A percentile compares a stretch with the other conserved stretches of the same genome.
These are phyloP conservation scores for Letharia columbiana DNA, from an alignment of 495 filamentous ascomycete species.

Conservation along the genomic window DNA sequence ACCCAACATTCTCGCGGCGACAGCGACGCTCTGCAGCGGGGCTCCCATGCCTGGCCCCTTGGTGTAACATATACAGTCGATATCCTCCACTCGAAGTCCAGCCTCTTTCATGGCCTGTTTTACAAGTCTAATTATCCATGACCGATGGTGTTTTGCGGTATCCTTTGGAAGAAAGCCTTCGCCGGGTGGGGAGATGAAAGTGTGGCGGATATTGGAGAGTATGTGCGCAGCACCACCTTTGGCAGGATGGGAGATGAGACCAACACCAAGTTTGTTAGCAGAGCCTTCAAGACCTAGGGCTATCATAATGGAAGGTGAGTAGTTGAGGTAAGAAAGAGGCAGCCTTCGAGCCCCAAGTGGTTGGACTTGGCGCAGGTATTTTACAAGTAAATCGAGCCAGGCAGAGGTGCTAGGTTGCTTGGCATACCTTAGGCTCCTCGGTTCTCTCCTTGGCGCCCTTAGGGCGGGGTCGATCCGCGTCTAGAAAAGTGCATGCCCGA, in stretches of 20 bases:
- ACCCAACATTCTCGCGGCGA: conserved; percentile 73
- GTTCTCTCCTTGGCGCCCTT: neutral
- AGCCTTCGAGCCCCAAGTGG: too few species aligned
- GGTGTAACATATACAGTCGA: conserved; percentile 93
- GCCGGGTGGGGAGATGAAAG: conserved; percentile 82
- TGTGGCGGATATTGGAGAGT: conserved; percentile 91
- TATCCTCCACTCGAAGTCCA: conserved; percentile 48
- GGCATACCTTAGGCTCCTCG: too few species aligned
- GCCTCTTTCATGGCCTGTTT: conserved; percentile 68
- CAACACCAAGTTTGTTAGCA: conserved; percentile 94
- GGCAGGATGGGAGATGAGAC: conserved; percentile 75
- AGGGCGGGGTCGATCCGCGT: neutral
- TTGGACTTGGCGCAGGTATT: too few species aligned
- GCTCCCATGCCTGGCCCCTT: conserved; percentile 95
- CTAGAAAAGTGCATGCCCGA: neutral
- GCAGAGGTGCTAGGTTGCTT: too few species aligned
- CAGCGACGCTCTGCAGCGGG: conserved; percentile 78
- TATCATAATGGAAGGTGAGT: conserved; percentile 44
- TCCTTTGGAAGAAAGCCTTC: conserved; percentile 95
- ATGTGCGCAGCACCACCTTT: conserved; percentile 55
- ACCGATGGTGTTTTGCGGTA: conserved; percentile 82
- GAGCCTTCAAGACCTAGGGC: conserved; percentile 92
- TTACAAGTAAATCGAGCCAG: too few species aligned
- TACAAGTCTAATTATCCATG: conserved; percentile 72
- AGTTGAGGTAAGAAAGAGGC: neutral